These are phyloP conservation scores for Phytophthora pseudosyringae DNA, from an alignment of 352 stramenopile genomes.

Conservation along the genomic window DNA sequence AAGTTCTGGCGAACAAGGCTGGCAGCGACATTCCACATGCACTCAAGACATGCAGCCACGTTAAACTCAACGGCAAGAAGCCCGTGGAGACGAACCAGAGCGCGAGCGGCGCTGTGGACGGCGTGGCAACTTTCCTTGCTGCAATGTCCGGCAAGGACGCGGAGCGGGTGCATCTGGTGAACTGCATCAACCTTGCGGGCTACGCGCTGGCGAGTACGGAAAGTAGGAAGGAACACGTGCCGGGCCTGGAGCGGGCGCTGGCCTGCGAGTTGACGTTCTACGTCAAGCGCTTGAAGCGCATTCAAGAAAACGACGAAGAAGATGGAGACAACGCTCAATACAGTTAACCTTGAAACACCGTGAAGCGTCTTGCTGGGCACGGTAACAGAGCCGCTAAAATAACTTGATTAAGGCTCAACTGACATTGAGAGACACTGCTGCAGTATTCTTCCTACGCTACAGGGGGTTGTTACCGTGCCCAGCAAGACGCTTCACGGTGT, in stretches of 20 bases:
- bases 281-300: conserved; percentile 22
- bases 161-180: conserved; percentile 9
- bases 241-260: conserved; percentile 14
- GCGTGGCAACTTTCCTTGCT: not conserved
- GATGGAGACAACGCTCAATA: not conserved
- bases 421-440: no score
- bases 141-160: not conserved
- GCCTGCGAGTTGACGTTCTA: conserved; percentile 16
- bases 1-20: conserved; percentile 7
- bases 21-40: not conserved
- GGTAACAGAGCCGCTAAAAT: no score
- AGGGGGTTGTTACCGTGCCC: no score
- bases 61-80: not conserved
- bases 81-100: not conserved
- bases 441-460: no score
- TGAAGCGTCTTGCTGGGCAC: not conserved
- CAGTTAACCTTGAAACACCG: not conserved
- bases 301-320: conserved; percentile 9
- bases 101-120: not conserved
- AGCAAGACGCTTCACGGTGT: not conserved
- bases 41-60: not conserved
- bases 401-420: no score
- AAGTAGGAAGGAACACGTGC: conserved; percentile 9
- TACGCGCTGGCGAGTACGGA: conserved; percentile 6
- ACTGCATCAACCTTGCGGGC: conserved; percentile 11